Percentiles rank a stretch among this genome's conserved stretches.
Evolutionary conservation across 2,329 filamentous ascomycete species (phyloP).

Genomic region (Fusarium equiseti): DNA sequence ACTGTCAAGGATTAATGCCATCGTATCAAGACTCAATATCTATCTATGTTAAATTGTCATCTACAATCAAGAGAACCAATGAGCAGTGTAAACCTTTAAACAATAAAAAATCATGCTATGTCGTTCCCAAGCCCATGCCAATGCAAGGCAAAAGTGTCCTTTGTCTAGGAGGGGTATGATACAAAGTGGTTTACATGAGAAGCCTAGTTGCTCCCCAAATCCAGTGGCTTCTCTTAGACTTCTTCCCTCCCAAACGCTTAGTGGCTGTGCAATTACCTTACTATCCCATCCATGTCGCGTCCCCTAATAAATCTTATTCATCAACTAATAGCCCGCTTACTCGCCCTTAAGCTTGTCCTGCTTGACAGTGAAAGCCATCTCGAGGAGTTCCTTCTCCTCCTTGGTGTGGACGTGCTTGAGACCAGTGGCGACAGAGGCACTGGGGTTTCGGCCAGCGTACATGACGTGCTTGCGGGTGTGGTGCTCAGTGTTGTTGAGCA

Average conservation of each 20-base stretch:
- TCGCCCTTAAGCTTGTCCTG: slow-evolving; percentile 79
- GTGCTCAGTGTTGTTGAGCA: slow-evolving; percentile 91
- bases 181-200: slow-evolving; percentile 51
- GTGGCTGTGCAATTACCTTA: slow-evolving; percentile 32
- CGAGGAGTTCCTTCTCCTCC: slow-evolving; percentile 89
- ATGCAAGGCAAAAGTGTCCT: slow-evolving; percentile 44
- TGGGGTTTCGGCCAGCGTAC: slow-evolving; percentile 95
- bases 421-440: slow-evolving; percentile 93
- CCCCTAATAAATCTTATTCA: slow-evolving; percentile 12
- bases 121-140: slow-evolving; percentile 44
- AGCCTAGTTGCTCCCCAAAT: slow-evolving; percentile 43
- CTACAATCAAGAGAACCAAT: slow-evolving; percentile 4
- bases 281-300: slow-evolving; percentile 28
- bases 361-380: slow-evolving; percentile 72
- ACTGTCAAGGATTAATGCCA: neutral
- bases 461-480: slow-evolving; percentile 96
- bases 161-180: slow-evolving; percentile 51
- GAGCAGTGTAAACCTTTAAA: slow-evolving; percentile 25
- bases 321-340: slow-evolving; percentile 51
- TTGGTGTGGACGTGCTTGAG: slow-evolving; percentile 88
- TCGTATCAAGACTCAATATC: slow-evolving; percentile 2
- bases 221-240: slow-evolving; percentile 36
- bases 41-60: slow-evolving; percentile 6
- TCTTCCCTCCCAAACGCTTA: slow-evolving; percentile 44
- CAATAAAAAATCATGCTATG: slow-evolving; percentile 41